Base-by-base conservation (phyloP, 441 rosid genomes). In the Adansonia grandidieri region DNA sequence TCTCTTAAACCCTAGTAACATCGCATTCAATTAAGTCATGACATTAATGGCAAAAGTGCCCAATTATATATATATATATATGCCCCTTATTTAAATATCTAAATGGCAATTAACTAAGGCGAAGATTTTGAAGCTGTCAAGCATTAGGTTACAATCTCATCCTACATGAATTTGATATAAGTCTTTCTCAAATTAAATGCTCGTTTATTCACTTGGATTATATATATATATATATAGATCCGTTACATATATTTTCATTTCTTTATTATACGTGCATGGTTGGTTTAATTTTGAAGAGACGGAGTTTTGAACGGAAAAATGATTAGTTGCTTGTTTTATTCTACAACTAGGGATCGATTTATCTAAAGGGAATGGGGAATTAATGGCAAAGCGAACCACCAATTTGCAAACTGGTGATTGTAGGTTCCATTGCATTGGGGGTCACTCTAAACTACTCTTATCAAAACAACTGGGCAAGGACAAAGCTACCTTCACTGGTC, bases 271-370 rank as follows among this genome's bases (percentile, higher is more conserved):
- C 40, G 40, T 37, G 40, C 40, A 37, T 37, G 40, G 40, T 37
- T 37, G 54, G n/a, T 50, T 50, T 50, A 2, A 50, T 50, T 50
- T 50, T 50, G 14, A 50, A 13, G 11, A 50, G 54, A 50, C 14
- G 40, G 40, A 37, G 40, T 37, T 37, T 54, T 82, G 84, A 84
- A 77, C 76, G 66, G 81, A 13, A 73, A 81, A 85, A 79, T 84
- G 79, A 83, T 85, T 85, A 64, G 84, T 54, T 72, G 76, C 74
- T 42, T 42, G 45, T 8, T 28, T 50, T 19, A 47, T 71, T 71
- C 47, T 24, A 79, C 76, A 83, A 62, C 61, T 28, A 74, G 80
- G 44, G 56, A 51, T 51, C 15, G 54, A 77, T 80, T 68, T 14
- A 77, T 82, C 42, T 45, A 47, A 78, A 51, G 5, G 60, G 2